A percentile compares a stretch with the other conserved stretches of the same genome.
phyloP scores from a whole-genome alignment of 495 filamentous ascomycete species.

The Penicillium paxilli region DNA sequence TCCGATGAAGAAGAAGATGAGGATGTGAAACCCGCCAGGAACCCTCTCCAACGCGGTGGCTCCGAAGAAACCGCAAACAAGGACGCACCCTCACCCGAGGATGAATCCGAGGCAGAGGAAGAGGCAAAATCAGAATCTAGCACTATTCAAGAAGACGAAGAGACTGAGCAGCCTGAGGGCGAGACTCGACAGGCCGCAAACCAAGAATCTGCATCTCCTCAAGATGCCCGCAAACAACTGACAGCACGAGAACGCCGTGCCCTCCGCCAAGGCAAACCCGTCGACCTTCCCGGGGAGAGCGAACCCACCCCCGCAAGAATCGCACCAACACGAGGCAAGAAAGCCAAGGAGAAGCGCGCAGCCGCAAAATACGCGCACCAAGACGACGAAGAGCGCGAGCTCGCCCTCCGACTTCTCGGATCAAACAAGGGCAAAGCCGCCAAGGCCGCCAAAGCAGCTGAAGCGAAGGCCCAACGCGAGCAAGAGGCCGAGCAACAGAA shows the following conservation, averaged over 20 bases:
- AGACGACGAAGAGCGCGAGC: constrained; percentile 85
- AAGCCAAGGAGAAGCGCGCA: constrained; percentile 80
- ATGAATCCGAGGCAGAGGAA: constrained; percentile 33
- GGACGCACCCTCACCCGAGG: constrained; percentile 28
- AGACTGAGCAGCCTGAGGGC: constrained; percentile 14
- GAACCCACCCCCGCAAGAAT: constrained; percentile 18
- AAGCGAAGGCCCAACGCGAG: constrained; percentile 54
- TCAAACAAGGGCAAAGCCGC: constrained; percentile 57
- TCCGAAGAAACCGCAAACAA: constrained; percentile 27
- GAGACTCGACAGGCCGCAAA: constrained; percentile 9
- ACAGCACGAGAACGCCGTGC: constrained; percentile 52
- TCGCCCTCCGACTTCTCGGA: constrained; percentile 81
- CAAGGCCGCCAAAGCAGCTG: constrained; percentile 49
- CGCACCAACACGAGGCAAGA: constrained; percentile 71
- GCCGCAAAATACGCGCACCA: constrained; percentile 91
- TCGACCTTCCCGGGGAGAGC: constrained; percentile 18
- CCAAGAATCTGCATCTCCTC: constrained; percentile 17
- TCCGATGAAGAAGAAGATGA: constrained; percentile 34
- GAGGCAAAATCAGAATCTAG: constrained; percentile 18
- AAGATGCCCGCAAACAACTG: constrained; percentile 38
- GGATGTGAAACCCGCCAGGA: constrained; percentile 17
- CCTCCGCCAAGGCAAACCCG: constrained; percentile 44
- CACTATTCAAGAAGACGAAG: constrained; percentile 8
- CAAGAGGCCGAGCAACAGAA: constrained; percentile 63
- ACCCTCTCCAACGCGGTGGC: constrained; percentile 32